Base-by-base conservation (phyloP, 2,329 filamentous ascomycete species). In the Orbilia brochopaga region DNA sequence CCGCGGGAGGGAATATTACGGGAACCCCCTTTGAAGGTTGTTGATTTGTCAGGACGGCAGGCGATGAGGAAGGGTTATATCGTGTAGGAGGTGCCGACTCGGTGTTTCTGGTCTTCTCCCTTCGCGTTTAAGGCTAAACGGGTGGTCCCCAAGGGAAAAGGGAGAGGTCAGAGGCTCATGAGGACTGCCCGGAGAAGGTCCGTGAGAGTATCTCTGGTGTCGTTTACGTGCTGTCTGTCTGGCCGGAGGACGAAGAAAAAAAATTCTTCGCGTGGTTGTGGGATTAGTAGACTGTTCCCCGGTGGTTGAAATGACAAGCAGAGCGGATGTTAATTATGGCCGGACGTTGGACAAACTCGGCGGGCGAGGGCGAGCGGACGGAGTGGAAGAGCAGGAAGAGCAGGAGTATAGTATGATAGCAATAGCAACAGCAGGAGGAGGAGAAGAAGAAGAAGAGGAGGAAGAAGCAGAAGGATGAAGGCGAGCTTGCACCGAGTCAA, bases 121-220 rank as follows among this genome's bases (percentile, higher is more conserved):
- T 72, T 65, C 67, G 67, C 67, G 67, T 72, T 72, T 60, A 72
- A 23, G 66, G 51, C 55, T 64, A 64, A 70, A 70, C 66, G 59
- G 60, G 60, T 65, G 67, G 67, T 60, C 55, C 55, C 64, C 35
- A 65, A 44, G 58, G 56, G 37, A 42, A 53, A 50, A 53, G 48
- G 54, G 46, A 44, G 44, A 53, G 24, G 24, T 72, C 54, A 72
- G 67, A 56, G 60, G 60, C 35, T 72, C 67, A 72, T 72, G 67
- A 61, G 67, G 60, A 27, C 57, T 51, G 66, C 23, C 52, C 13
- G 40, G 46, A n/a, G 40, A 8, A 11, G 44, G n/a, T 48, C 44
- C 44, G 44, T 19, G 4, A 21, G 19, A 23, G 17, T 8, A 21
- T 48, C n/a, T 48, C 37, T 15, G 13, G 3, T 23, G 2, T 40